phyloP scores from a whole-genome alignment of 345 rosid species.

The Eucalyptus camaldulensis region DNA sequence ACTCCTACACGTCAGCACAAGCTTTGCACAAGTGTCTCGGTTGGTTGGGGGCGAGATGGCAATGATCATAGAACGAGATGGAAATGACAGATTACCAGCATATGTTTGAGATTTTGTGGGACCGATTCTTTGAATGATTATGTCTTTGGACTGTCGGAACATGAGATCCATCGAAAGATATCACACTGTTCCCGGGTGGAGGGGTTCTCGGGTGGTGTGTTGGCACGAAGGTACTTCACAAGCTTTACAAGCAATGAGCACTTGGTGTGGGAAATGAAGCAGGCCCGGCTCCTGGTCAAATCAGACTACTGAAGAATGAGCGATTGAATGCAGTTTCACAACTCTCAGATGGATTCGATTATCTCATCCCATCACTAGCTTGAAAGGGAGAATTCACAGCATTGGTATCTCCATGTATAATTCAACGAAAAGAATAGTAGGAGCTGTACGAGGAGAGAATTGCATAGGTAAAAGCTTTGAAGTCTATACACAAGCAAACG shows the following conservation, averaged over 20 bases:
- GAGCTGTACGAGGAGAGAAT: background rate
- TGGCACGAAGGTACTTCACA: background rate
- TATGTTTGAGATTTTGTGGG: background rate
- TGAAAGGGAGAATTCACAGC: background rate
- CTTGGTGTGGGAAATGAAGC: background rate
- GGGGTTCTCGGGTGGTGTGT: background rate
- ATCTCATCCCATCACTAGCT: background rate
- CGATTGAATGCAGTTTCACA: background rate
- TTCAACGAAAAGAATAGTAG: background rate
- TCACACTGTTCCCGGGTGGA: background rate
- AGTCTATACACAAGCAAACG: background rate
- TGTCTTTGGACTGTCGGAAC: background rate
- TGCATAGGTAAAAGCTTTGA: background rate
- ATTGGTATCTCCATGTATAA: background rate
- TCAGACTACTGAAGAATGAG: background rate
- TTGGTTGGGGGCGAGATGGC: background rate
- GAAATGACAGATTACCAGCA: background rate
- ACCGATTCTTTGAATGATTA: background rate
- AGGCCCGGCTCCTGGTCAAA: background rate
- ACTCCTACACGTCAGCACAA: background rate
- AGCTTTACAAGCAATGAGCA: background rate
- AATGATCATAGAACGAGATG: background rate
- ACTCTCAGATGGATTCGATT: background rate
- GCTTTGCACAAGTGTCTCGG: background rate
- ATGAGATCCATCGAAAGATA: background rate